Evolutionary conservation across 2,329 filamentous ascomycete genomes (phyloP).

Genomic region (Tolypocladium cylindrosporum): DNA sequence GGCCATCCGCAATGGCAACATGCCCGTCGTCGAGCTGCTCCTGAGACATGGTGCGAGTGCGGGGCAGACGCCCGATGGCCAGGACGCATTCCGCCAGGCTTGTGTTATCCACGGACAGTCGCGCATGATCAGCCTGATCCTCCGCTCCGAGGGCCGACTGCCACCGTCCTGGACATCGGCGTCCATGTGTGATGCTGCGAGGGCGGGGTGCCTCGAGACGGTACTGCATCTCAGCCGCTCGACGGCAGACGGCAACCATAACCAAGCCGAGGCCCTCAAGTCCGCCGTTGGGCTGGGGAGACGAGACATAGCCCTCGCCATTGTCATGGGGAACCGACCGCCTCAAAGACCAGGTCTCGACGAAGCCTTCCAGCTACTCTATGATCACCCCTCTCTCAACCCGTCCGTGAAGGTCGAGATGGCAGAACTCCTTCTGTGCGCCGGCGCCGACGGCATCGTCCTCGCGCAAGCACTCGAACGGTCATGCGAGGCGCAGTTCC

Average conservation of each 20-base stretch:
- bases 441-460: constrained; percentile 42
- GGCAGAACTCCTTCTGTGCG: constrained; percentile 46
- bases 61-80: constrained; percentile 36
- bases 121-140: constrained; percentile 35
- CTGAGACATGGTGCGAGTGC: constrained; percentile 40
- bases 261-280: constrained; percentile 41
- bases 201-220: constrained; percentile 37
- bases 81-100: constrained; percentile 42
- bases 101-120: constrained; percentile 35
- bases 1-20: constrained; percentile 35
- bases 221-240: constrained; percentile 41
- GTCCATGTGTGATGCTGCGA: constrained; percentile 40
- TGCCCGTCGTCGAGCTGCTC: constrained; percentile 34
- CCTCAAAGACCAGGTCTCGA: constrained; percentile 38
- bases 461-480: constrained; percentile 37
- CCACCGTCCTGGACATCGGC: constrained; percentile 33
- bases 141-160: constrained; percentile 39
- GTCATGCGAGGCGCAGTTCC: constrained; percentile 38
- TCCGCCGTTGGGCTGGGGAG: constrained; percentile 36
- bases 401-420: constrained; percentile 40
- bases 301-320: constrained; percentile 43
- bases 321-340: constrained; percentile 42
- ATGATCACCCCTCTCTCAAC: constrained; percentile 33
- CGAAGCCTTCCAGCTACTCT: constrained; percentile 38
- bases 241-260: constrained; percentile 41